Conservation (phyloP, 768 basidiomycete species). For the Hortiboletus campestris region DNA sequence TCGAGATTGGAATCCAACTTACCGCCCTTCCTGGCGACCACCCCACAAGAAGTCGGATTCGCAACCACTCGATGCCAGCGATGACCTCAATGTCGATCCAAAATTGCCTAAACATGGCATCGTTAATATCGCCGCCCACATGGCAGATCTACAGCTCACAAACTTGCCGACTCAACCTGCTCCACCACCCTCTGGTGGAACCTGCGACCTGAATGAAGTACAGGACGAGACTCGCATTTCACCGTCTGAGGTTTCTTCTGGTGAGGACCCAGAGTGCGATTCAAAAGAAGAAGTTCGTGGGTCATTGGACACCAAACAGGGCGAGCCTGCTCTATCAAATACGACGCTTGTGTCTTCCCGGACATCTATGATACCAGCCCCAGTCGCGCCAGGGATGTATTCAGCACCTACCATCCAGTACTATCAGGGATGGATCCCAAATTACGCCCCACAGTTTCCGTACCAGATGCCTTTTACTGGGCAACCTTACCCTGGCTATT, state of each 20-base stretch:
- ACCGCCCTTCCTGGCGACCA: conserved; percentile 39
- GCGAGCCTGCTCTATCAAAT: conserved; percentile 8
- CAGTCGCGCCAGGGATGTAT: conserved; percentile 31
- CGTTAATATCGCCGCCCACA: conserved; percentile 7
- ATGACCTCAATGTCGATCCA: conserved; percentile 12
- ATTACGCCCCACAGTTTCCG: conserved; percentile 48
- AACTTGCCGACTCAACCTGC: conserved; percentile 1
- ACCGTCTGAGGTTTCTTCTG: background rate
- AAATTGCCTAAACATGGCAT: conserved; percentile 7
- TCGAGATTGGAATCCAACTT: conserved; percentile 63
- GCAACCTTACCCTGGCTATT: conserved; percentile 45
- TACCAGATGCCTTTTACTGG: conserved; percentile 52
- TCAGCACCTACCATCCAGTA: conserved; percentile 43
- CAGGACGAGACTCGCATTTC: conserved; percentile 3
- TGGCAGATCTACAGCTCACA: conserved; percentile 11
- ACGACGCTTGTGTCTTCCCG: conserved; percentile 16
- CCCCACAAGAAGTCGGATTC: conserved; percentile 39
- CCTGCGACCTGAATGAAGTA: conserved; percentile 20
- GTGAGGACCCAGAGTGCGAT: conserved; percentile 1
- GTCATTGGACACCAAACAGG: conserved; percentile 32
- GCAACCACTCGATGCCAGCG: conserved; percentile 15
- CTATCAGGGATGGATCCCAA: conserved; percentile 53
- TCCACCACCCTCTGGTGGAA: conserved; percentile 3
- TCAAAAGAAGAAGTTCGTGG: conserved; percentile 2
- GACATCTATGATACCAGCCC: conserved; percentile 27